Evolutionary conservation across 2,329 filamentous ascomycete genomes (phyloP), one percentile per base, ranked within the genome.

Genomic region (Penicillium sumatraense): DNA sequence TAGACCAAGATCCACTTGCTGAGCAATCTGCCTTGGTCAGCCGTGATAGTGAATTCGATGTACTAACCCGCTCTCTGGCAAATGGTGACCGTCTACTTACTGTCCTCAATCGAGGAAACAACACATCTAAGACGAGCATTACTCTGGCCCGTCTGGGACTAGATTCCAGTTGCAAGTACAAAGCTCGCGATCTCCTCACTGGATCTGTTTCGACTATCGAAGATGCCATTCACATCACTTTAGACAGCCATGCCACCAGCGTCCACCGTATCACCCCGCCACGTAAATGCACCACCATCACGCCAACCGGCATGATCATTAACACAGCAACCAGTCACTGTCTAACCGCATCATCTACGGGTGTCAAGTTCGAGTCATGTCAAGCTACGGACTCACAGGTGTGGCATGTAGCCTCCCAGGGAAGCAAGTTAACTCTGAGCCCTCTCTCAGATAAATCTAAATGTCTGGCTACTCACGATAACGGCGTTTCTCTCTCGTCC

Each of bases 291-390:
- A 59, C 59, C 16, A 59, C 60, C 18, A 62, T 71, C 9, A 72
- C 70, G 8, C 78, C 80, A 0, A 82, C 79, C 0, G 80, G 80
- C 4, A 73, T 79, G 61, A 75, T 82, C 46, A 80, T 82, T 66
- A 81, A 82, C 60, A 80, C 79, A 0, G 75, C 72, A 20, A 79
- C 77, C 2, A 65, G 75, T 9, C 72, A 73, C 26, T 80, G 78
- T 56, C 66, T 82, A 29, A 77, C 77, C 4, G 75, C 72, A 5
- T 47, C 41, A 1, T 56, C 62, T 2, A 62, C 63, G 7, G 60
- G 51, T 6, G 61, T 78, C 5, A 61, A 29, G 0, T 80, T 75
- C 63, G 58, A 61, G 4, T 55, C 64, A 3, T 81, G 79, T 54
- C 66, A 71, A 27, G 79, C 67, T 8, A 58, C 61, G 0, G 71